Evolutionary conservation across 164 flowering plant genomes (phyloP), one percentile per base, ranked within the genome.

Genomic region (Litsea cubeba): DNA sequence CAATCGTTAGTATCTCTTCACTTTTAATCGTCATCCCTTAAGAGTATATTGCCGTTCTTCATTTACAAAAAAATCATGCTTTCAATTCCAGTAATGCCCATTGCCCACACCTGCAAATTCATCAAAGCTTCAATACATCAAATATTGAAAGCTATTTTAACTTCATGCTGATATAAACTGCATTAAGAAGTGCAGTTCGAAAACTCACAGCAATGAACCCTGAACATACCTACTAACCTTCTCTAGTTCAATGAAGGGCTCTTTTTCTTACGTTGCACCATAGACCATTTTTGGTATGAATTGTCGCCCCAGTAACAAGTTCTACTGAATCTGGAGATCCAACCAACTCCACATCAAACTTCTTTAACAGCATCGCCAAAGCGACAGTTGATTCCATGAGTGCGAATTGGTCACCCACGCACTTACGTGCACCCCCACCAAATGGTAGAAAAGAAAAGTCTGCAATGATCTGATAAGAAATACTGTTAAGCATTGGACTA

Each of bases 381-480:
- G 93, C 96, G 12, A 91, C 83, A 1, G 97, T 90, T 28, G 99
- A 95, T 75, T 93, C 99, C 94, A 93, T 88, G n/a, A 93, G 89
- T 0, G 99, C 98, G 79, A 95, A 95, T 76, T 95, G 99, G 81
- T 95, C 99, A 22, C 99, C 99, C 1, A 95, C 93, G 62, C 99
- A 95, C 81, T 93, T 95, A 71, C 97, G 91, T 65, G 97, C 94
- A 6, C 99, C 99, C 23, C 99, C 98, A 0, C 99, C 99, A 77
- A 95, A 95, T 1, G 97, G 97, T 79, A 95, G 86, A 84, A 93
- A 91, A 17, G 99, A 90, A 72, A 93, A 93, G 80, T 95, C 99
- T 50, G 99, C 81, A 72, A 90, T 79, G 26, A 93, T 82, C 99
- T 95, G 91, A 62, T 6, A 3, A 32, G 54, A 70, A 60, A 20